These are phyloP conservation scores for Termitomyces sp. DNA, from an alignment of 768 basidiomycete species.

Conservation along the genomic window DNA sequence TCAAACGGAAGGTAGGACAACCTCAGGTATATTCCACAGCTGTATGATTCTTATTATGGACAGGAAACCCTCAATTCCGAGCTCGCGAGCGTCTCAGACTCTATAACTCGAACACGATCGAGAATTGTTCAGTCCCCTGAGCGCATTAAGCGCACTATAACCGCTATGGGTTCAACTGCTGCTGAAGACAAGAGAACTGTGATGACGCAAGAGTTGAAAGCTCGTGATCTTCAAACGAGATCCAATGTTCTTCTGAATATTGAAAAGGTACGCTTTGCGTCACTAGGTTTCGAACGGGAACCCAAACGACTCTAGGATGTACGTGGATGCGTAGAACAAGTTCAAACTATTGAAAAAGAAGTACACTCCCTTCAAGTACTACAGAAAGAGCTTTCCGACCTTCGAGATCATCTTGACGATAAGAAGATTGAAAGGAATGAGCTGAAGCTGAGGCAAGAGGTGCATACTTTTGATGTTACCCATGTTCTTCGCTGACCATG, in stretches of 20 bases:
- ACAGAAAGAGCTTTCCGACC: slow-evolving; percentile 63
- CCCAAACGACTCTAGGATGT: slow-evolving; percentile 48
- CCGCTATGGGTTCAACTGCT: slow-evolving; percentile 63
- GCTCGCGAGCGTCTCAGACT: slow-evolving; percentile 51
- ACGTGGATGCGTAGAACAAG: slow-evolving; percentile 65
- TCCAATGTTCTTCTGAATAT: slow-evolving; percentile 65
- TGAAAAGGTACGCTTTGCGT: slow-evolving; percentile 54
- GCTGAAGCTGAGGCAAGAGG: slow-evolving; percentile 64
- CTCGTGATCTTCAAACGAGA: slow-evolving; percentile 72
- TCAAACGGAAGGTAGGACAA: slow-evolving; percentile 55
- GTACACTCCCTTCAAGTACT: slow-evolving; percentile 54
- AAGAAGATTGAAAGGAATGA: slow-evolving; percentile 75
- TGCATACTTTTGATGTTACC: slow-evolving; percentile 18
- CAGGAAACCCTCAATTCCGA: slow-evolving; percentile 63
- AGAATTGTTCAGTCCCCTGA: slow-evolving; percentile 92
- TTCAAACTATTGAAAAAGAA: slow-evolving; percentile 72
- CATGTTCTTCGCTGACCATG: background rate
- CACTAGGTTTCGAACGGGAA: background rate
- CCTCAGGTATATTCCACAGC: background rate
- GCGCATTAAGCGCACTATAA: slow-evolving; percentile 77
- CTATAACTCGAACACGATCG: slow-evolving; percentile 56
- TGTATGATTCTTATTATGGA: background rate
- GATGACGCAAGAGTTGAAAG: slow-evolving; percentile 63
- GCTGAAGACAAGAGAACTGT: slow-evolving; percentile 68
- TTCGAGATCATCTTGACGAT: slow-evolving; percentile 63